phyloP scores from a whole-genome alignment of 1,139 yeast species.

The Pichia sp. region DNA sequence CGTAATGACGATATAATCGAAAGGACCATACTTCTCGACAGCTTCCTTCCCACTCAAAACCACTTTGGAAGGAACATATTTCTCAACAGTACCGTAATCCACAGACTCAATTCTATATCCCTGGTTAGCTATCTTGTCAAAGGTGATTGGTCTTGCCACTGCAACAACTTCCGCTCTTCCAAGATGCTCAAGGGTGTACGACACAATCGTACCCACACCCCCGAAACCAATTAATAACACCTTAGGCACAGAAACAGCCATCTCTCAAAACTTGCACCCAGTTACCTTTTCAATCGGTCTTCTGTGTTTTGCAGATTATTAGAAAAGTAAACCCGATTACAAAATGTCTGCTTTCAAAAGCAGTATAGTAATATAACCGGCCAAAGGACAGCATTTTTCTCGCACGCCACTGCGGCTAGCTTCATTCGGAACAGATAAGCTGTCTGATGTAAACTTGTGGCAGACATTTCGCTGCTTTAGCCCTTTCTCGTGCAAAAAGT shows the following conservation, averaged over 20 bases:
- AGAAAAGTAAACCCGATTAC: too few species aligned
- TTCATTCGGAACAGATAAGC: too few species aligned
- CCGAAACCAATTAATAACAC: slow-evolving; percentile 60
- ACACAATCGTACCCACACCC: slow-evolving; percentile 70
- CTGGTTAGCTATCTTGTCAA: slow-evolving; percentile 43
- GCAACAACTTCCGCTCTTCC: slow-evolving; percentile 55
- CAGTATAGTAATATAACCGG: too few species aligned
- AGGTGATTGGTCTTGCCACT: slow-evolving; percentile 56
- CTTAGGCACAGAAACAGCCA: slow-evolving; percentile 25
- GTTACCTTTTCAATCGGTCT: not conserved
- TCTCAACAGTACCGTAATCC: slow-evolving; percentile 51
- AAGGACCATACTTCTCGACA: slow-evolving; percentile 39
- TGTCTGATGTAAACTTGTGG: too few species aligned
- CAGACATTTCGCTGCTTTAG: too few species aligned
- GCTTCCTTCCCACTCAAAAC: slow-evolving; percentile 32
- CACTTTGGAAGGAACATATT: slow-evolving; percentile 52
- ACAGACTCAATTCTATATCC: slow-evolving; percentile 60
- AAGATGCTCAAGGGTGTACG: slow-evolving; percentile 50
- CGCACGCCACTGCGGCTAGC: too few species aligned
- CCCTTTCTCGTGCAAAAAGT: too few species aligned
- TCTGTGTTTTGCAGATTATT: too few species aligned
- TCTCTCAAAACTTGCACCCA: not conserved
- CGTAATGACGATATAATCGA: slow-evolving; percentile 61
- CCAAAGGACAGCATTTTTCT: too few species aligned
- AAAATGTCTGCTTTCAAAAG: too few species aligned